Evolutionary conservation across 2,329 filamentous ascomycete species (phyloP), one percentile per base, ranked within the genome.

Genomic region (Penicillium sp.): DNA sequence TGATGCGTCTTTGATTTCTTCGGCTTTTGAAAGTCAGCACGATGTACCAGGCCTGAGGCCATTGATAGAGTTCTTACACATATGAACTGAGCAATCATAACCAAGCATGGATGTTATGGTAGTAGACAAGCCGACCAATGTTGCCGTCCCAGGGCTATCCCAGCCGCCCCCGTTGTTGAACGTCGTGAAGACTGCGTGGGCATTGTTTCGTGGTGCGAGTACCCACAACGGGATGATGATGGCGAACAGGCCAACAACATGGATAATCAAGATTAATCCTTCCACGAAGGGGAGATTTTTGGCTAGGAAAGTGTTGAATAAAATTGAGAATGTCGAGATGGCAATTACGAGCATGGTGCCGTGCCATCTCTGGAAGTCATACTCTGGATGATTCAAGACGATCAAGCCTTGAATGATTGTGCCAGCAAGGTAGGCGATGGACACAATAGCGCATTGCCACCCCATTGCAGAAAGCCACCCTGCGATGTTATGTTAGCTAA

Each of bases 1-100:
- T 1, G 80, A 76, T 0, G 82, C 78, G 50, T 83, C 71, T 48
- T 72, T 71, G 42, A 77, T 72, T 53, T 77, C 75, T 55, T 77
- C 75, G 4, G 71, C 74, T 74, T 56, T 19, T 37, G 16, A 3
- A 49, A 5, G 28, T 65, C 51, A 62, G 58, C 47, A 25, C 43
- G 11, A 5, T 53, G 22, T 30, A 30, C 16, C 14, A 28, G 9
- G 5, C 35, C 30, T 35, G 3, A 12, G 17, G 5, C 22, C 8
- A 22, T 66, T 10, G 5, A 26, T 14, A 5, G 28, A 22, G 35
- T 31, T 35, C 71, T 61, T 70, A 77, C 75, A 73, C 76, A 78
- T 78, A 60, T 78, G 76, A n/a, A 77, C 75, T 1, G 73, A 69
- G 55, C 72, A 74, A 59, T 77, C 75, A 40, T 73, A 74, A 35